A percentile compares a stretch with the other conserved stretches of the same genome.
These are phyloP conservation scores for Penicillium freii DNA, from an alignment of 2,329 filamentous ascomycete species.

Conservation along the genomic window DNA sequence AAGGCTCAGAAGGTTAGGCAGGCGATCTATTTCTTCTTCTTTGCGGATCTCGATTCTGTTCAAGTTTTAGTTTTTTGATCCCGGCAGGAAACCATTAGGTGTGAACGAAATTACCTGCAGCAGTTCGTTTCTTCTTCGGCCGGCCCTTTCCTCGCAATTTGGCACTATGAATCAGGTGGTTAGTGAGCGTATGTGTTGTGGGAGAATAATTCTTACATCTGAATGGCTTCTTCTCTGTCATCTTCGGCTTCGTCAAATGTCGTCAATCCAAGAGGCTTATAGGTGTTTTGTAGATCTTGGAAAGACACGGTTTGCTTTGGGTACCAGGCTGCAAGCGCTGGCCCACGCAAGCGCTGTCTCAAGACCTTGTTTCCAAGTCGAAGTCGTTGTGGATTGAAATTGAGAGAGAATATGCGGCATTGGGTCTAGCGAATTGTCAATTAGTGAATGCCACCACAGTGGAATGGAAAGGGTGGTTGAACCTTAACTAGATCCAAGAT, in stretches of 20 bases:
- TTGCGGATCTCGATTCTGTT: slow-evolving; percentile 26
- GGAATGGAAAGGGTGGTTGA: slow-evolving; percentile 13
- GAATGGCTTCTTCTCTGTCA: slow-evolving; percentile 66
- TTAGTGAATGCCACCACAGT: slow-evolving; percentile 1
- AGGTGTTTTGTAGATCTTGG: slow-evolving; percentile 69
- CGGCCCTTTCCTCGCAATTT: slow-evolving; percentile 81
- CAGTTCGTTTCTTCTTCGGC: slow-evolving; percentile 81
- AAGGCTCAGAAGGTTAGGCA: not conserved
- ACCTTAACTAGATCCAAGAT: slow-evolving; percentile 77
- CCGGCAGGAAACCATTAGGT: not conserved
- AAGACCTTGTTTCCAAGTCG: slow-evolving; percentile 91
- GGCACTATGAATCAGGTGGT: slow-evolving; percentile 50
- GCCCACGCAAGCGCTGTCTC: slow-evolving; percentile 82
- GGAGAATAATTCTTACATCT: slow-evolving; percentile 51
- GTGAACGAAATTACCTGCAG: slow-evolving; percentile 35
- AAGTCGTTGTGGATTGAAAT: slow-evolving; percentile 78
- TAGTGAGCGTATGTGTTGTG: not conserved
- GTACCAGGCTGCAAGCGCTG: slow-evolving; percentile 81
- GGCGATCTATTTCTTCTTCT: slow-evolving; percentile 27
- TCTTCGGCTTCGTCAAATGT: slow-evolving; percentile 76
- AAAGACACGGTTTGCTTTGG: slow-evolving; percentile 71
- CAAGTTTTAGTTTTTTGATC: not conserved
- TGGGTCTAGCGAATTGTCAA: slow-evolving; percentile 60
- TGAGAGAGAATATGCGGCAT: slow-evolving; percentile 88
- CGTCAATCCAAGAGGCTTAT: slow-evolving; percentile 62